Evolutionary conservation across 768 basidiomycete genomes (phyloP).

Genomic region (Suillus lakei): DNA sequence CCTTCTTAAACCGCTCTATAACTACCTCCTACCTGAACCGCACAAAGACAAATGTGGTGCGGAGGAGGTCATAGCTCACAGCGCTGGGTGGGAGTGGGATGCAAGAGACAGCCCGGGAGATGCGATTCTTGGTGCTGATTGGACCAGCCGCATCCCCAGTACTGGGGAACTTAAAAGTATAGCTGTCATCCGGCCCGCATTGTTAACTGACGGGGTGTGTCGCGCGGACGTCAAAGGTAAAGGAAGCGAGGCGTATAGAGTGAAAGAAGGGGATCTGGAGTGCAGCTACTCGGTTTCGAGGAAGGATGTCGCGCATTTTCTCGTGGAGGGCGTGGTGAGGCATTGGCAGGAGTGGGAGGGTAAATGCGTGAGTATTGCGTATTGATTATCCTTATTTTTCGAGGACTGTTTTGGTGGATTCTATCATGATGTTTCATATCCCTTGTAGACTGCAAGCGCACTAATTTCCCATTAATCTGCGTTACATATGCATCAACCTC

Average conservation of each 20-base stretch:
- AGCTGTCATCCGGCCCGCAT: constrained; percentile 58
- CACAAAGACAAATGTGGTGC: constrained; percentile 66
- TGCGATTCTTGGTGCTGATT: constrained; percentile 49
- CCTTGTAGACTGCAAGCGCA: background rate
- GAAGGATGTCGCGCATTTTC: constrained; percentile 68
- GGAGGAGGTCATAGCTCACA: constrained; percentile 55
- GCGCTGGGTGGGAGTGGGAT: constrained; percentile 58
- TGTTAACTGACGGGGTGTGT: constrained; percentile 63
- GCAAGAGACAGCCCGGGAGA: constrained; percentile 44
- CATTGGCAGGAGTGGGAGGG: constrained; percentile 60
- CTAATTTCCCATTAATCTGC: too few species aligned
- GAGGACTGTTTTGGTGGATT: background rate
- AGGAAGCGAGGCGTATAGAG: constrained; percentile 41
- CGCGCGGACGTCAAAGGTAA: constrained; percentile 29
- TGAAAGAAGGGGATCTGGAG: constrained; percentile 44
- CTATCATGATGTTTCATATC: background rate
- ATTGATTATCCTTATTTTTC: constrained; percentile 34
- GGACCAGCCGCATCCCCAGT: constrained; percentile 46
- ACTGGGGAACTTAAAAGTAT: constrained; percentile 47
- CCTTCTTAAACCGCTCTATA: constrained; percentile 53
- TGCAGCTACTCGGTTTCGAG: constrained; percentile 59
- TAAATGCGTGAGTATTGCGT: constrained; percentile 53
- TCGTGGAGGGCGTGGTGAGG: constrained; percentile 50
- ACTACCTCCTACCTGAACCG: constrained; percentile 45
- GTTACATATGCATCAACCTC: background rate